These are phyloP conservation scores for Triadica sebifera DNA, from an alignment of 345 rosid genomes.

Conservation along the genomic window DNA sequence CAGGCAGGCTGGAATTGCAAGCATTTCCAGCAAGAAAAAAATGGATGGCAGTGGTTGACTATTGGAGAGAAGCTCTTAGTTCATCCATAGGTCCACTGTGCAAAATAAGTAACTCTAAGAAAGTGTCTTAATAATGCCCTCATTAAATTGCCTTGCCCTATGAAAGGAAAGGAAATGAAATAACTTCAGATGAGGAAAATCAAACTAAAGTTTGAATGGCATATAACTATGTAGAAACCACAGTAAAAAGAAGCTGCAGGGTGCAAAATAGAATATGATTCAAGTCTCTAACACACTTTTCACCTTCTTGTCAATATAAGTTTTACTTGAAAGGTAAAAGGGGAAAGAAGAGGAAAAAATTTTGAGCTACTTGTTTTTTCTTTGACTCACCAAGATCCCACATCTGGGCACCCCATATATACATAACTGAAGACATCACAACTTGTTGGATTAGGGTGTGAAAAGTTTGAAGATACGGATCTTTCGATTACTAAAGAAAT, in stretches of 20 bases:
- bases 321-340: not conserved
- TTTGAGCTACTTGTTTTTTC: not conserved
- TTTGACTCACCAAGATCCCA: not conserved
- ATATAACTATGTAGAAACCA: not conserved
- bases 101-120: not conserved
- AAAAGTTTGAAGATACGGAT: slow-evolving; percentile 1
- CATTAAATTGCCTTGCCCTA: not conserved
- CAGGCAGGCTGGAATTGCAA: slow-evolving; percentile 1
- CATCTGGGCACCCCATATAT: slow-evolving; percentile 7
- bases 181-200: not conserved
- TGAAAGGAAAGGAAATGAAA: not conserved
- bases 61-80: not conserved
- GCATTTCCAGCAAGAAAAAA: not conserved
- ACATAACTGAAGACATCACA: slow-evolving; percentile 18
- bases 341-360: not conserved
- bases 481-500: not conserved
- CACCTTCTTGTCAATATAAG: not conserved
- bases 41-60: not conserved
- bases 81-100: not conserved
- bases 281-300: not conserved
- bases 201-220: not conserved
- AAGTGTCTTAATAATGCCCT: not conserved
- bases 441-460: not conserved
- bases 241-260: slow-evolving; percentile 7
- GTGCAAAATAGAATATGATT: not conserved